A percentile compares a stretch with the other conserved stretches of the same genome.
Evolutionary conservation across 2,329 filamentous ascomycete species (phyloP).

Genomic region (Hypoxylon sp.): DNA sequence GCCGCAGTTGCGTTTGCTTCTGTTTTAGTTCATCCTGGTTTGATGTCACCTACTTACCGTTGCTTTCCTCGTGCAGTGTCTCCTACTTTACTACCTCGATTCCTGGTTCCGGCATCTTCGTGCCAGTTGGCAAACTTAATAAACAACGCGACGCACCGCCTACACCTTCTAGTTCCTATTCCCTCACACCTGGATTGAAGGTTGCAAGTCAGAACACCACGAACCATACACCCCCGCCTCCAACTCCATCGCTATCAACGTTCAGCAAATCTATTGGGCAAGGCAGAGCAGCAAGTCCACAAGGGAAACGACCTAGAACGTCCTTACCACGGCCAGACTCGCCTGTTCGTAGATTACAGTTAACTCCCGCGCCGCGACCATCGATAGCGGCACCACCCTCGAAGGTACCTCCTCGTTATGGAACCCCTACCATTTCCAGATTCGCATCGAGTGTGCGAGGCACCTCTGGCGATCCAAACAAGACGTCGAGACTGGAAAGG

Average conservation of each 20-base stretch:
- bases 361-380: slow-evolving; percentile 71
- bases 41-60: slow-evolving; percentile 28
- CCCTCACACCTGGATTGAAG: slow-evolving; percentile 74
- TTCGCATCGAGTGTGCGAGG: slow-evolving; percentile 76
- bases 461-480: slow-evolving; percentile 73
- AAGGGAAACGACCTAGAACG: slow-evolving; percentile 78
- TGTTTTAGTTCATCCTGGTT: slow-evolving; percentile 19
- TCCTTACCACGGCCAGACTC: slow-evolving; percentile 92
- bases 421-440: slow-evolving; percentile 72
- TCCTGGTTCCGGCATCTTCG: slow-evolving; percentile 91
- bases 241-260: slow-evolving; percentile 77
- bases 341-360: slow-evolving; percentile 78
- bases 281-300: slow-evolving; percentile 78
- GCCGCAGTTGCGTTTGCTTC: slow-evolving; percentile 2
- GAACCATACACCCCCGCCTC: slow-evolving; percentile 75
- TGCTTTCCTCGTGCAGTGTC: slow-evolving; percentile 59
- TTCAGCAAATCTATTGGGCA: slow-evolving; percentile 92
- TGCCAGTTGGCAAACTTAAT: slow-evolving; percentile 85
- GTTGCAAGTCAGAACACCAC: slow-evolving; percentile 70
- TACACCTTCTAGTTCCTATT: slow-evolving; percentile 66
- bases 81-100: slow-evolving; percentile 86
- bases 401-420: slow-evolving; percentile 70
- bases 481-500: slow-evolving; percentile 65
- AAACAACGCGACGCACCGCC: slow-evolving; percentile 72
- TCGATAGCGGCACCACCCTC: slow-evolving; percentile 69